These are phyloP conservation scores for Gonapodya prolifera DNA, from an alignment of 192 early-diverging fungal genomes.

Conservation along the genomic window DNA sequence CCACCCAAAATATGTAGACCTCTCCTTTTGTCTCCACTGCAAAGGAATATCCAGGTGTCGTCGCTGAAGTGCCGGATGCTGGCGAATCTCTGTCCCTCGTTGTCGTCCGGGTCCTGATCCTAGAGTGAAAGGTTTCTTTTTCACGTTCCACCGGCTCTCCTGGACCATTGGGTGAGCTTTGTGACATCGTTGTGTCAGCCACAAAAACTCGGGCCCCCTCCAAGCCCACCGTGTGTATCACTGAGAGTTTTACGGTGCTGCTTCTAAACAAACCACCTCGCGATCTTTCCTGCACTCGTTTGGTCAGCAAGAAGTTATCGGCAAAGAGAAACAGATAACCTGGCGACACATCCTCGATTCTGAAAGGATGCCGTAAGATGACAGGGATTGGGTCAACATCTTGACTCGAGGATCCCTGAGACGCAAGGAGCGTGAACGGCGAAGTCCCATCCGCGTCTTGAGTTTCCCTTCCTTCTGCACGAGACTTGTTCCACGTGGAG, in stretches of 20 bases:
- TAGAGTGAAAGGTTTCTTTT: neutral
- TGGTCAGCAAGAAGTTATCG: neutral
- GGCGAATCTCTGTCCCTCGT: neutral
- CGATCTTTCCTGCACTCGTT: neutral
- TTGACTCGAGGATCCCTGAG: neutral
- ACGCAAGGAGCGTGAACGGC: neutral
- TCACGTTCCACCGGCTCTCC: neutral
- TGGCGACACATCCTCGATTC: neutral
- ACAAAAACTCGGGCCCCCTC: neutral
- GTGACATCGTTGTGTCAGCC: neutral
- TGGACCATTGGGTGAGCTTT: neutral
- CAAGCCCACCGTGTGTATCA: neutral
- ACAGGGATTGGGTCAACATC: neutral
- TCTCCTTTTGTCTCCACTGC: neutral
- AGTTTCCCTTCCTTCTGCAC: neutral
- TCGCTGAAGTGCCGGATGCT: neutral
- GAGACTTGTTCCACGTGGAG: neutral
- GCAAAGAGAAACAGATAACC: neutral
- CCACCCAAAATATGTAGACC: neutral
- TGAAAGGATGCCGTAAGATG: neutral
- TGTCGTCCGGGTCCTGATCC: neutral
- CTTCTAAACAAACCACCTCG: neutral
- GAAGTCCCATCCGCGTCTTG: neutral
- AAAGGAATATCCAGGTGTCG: neutral
- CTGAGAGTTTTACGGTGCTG: neutral